Percentiles rank a stretch among this genome's conserved stretches.
These are phyloP conservation scores for Syncephalastrum racemosum DNA, from an alignment of 371 early-diverging fungal species.

Conservation along the genomic window DNA sequence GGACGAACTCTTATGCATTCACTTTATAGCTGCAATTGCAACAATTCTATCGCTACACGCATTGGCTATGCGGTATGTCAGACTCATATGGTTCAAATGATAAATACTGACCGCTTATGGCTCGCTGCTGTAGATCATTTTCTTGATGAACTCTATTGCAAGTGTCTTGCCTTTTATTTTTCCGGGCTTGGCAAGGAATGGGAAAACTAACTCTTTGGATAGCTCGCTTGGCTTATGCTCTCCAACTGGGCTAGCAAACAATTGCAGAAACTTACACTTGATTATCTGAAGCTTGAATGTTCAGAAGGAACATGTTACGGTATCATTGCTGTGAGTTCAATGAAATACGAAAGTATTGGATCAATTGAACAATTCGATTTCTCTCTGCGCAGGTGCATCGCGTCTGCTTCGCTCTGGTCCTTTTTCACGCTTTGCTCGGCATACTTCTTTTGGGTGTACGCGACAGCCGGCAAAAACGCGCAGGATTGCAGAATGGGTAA, in stretches of 20 bases:
- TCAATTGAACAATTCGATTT: background rate
- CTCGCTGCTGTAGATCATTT: constrained; percentile 53
- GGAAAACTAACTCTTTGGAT: constrained; percentile 3
- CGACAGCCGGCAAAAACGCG: constrained; percentile 80
- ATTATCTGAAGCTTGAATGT: constrained; percentile 88
- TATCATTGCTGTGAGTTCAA: constrained; percentile 71
- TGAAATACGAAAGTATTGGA: background rate
- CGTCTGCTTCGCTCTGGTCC: constrained; percentile 84
- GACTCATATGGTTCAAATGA: no score
- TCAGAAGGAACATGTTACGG: constrained; percentile 89
- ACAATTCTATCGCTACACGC: constrained; percentile 69
- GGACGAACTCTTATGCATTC: constrained; percentile 4
- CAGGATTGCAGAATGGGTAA: constrained; percentile 87
- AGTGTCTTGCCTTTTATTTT: constrained; percentile 31
- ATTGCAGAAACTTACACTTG: constrained; percentile 73
- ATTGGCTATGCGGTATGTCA: constrained; percentile 69
- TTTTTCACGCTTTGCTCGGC: constrained; percentile 84
- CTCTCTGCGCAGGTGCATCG: constrained; percentile 71
- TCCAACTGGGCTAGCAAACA: constrained; percentile 91
- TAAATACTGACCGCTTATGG: no score
- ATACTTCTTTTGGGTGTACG: constrained; percentile 73
- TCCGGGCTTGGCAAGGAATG: no score
- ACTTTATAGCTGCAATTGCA: constrained; percentile 56
- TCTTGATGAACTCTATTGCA: constrained; percentile 74
- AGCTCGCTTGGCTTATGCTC: constrained; percentile 78